These are phyloP conservation scores for Penicillium freii DNA, from an alignment of 2,329 filamentous ascomycete genomes.

Conservation along the genomic window DNA sequence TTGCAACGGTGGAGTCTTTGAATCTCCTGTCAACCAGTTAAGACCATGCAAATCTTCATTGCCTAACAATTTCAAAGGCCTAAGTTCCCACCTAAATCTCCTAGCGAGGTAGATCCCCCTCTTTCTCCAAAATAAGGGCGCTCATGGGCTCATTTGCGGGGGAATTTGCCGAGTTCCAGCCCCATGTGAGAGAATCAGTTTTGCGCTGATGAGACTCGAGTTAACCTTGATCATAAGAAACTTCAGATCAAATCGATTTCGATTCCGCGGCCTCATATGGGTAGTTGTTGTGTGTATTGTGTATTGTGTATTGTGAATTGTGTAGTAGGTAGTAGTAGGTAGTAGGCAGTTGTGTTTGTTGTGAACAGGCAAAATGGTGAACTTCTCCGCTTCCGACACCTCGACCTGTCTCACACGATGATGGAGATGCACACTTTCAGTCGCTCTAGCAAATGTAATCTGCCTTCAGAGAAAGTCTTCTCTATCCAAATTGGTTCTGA, in stretches of 20 bases:
- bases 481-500: conserved; percentile 69
- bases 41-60: neutral
- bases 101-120: neutral
- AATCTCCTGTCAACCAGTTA: neutral
- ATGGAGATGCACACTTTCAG: conserved; percentile 1
- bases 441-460: conserved; percentile 13
- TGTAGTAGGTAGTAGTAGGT: too few species aligned
- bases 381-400: neutral
- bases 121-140: conserved; percentile 2
- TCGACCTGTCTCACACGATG: neutral
- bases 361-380: neutral
- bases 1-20: neutral
- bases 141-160: neutral
- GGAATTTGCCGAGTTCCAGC: conserved; percentile 14
- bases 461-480: conserved; percentile 63
- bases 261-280: too few species aligned
- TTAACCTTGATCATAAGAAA: neutral
- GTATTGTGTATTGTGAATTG: too few species aligned
- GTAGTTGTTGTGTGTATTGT: too few species aligned
- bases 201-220: neutral
- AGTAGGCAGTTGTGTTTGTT: neutral
- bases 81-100: neutral
- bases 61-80: neutral
- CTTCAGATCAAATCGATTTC: neutral
- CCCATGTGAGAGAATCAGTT: conserved; percentile 20